Base-by-base conservation (phyloP, 2,329 filamentous ascomycete genomes). In the Ophiocordyceps unilateralis region DNA sequence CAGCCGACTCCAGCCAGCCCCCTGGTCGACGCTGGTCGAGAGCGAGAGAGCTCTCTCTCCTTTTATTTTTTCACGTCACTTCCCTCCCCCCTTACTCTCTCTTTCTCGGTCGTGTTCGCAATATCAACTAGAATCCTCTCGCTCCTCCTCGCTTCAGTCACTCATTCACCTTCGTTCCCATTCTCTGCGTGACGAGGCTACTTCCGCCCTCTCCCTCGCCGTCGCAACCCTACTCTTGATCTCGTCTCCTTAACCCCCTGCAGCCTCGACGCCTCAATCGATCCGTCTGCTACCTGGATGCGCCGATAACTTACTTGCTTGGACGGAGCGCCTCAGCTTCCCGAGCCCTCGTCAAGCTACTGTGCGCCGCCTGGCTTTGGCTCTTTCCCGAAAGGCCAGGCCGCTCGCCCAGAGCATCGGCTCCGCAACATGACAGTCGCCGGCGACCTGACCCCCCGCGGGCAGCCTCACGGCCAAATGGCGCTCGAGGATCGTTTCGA, bases 401-500 rank as follows among this genome's bases (percentile, higher is more conserved):
- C 19, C 23, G 17, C 39, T 21, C 24, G 26, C 32, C 42, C 38
- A 15, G 32, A 17, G 15, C 15, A 9, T 17, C 32, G 30, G 14
- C 15, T 15, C 12, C 30, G 30, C 30, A 14, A 15, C 32, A 46
- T 46, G 45, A 46, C 45, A 1, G 45, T 46, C 41, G 72, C 76
- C 57, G 78, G 79, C 61, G 85, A 89, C 56, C 66, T 78, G 55
- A 73, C 81, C 62, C 76, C 79, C 54, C 76, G 83, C 59, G 76
- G 76, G 61, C 74, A 76, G 52, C 67, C 73, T 42, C 68, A 73
- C 44, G 67, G 68, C 59, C 55, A 71, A 64, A 55, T 80, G 64
- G 74, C 78, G 43, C 76, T 98, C 43, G 88, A 95, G 60, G 91
- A 98, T 59, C 80, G 88, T 53, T 98, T 95, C 59, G 89, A 98